These are phyloP conservation scores for Phytophthora foliorum DNA, from an alignment of 352 stramenopile genomes.

Conservation along the genomic window DNA sequence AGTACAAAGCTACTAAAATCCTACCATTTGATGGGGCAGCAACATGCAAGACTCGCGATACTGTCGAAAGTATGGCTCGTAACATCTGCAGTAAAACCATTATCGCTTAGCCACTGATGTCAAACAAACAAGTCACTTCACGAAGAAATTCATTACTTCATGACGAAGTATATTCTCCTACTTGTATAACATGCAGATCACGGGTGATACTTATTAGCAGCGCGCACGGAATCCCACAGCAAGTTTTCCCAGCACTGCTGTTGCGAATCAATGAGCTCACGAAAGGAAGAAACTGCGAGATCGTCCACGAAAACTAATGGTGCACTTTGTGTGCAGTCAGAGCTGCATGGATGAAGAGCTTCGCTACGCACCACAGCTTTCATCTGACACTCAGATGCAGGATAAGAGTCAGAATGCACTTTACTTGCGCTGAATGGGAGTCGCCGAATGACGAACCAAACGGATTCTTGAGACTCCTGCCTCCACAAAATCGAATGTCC, in stretches of 20 bases:
- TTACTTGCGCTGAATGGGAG: background rate
- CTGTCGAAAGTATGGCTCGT: too few species aligned
- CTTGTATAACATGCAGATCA: background rate
- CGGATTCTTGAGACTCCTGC: conserved; percentile 2
- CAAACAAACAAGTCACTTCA: too few species aligned
- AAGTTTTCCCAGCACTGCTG: conserved; percentile 15
- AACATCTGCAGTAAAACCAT: too few species aligned
- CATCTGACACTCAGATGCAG: background rate
- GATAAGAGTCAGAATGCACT: background rate
- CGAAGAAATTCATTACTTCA: too few species aligned
- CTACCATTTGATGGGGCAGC: too few species aligned
- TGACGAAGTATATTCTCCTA: too few species aligned
- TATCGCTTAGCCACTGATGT: too few species aligned
- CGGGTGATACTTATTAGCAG: background rate
- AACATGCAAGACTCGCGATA: too few species aligned
- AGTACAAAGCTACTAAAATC: too few species aligned
- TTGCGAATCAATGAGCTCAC: conserved; percentile 11
- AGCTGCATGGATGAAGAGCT: background rate
- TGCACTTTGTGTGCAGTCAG: background rate
- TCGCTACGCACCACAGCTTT: conserved; percentile 3
- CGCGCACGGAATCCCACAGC: conserved; percentile 8
- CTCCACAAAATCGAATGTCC: background rate
- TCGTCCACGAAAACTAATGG: background rate
- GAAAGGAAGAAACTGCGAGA: conserved; percentile 3
- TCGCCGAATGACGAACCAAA: conserved; percentile 1